Evolutionary conservation across 306 rosid species (phyloP), one percentile per base, ranked within the genome.

Genomic region (Vigna radiata): DNA sequence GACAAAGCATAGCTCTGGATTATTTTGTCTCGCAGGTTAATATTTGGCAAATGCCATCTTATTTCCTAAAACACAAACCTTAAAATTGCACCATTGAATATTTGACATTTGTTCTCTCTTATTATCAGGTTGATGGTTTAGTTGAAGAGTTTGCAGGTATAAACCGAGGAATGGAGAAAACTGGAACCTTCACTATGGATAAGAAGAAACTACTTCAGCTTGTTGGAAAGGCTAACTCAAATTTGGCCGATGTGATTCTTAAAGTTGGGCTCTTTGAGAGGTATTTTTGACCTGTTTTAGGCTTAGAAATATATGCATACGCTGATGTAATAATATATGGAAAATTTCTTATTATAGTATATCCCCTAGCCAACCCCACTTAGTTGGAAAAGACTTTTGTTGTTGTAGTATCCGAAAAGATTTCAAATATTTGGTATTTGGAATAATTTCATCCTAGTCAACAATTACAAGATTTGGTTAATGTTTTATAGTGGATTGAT

Each of bases 231-330:
- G 99, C 99, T 52, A 95, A 95, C 80, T 92, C 97, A 37, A 88
- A 89, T 83, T 86, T 95, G 76, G 99, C 99, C 18, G 97, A 91
- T 36, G 97, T 95, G 48, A 95, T 95, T 81, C 96, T 92, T 78
- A 92, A 95, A 95, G 99, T 95, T 59, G 99, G 99, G 81, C 92
- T 92, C 71, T 95, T 95, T 54, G 97, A 95, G 83, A 90, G 99
- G 99, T 95, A 86, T 78, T 53, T n/a, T 49, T 61, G n/a, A 33
- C 25, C 19, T 33, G 47, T 44, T 70, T 78, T 76, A 60, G 64
- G 37, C 7, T 4, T 33, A 18, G 46, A 80, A 67, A 79, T 44
- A 21, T 21, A 12, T 44, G 15, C 14, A 41, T 43, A 6, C 7
- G 65, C 48, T 27, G 66, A 15, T 52, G 17, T 16, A 37, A 60